These are phyloP conservation scores for Puccinia sorghi DNA, from an alignment of 1,284 basidiomycete genomes.

Conservation along the genomic window DNA sequence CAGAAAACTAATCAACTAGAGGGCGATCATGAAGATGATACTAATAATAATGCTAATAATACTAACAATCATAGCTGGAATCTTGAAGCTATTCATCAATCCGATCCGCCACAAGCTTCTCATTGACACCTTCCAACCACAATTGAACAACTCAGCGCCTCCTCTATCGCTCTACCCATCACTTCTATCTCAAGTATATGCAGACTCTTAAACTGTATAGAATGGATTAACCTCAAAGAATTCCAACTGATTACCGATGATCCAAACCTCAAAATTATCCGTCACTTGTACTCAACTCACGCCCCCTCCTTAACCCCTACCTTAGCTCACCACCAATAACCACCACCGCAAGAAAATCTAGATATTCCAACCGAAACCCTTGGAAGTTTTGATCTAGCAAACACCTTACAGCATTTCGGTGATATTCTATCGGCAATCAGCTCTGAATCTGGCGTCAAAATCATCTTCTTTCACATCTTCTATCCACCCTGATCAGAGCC, in stretches of 20 bases:
- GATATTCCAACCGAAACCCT: not conserved
- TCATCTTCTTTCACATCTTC: slow-evolving; percentile 44
- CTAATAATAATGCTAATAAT: too few species aligned
- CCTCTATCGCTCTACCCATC: slow-evolving; percentile 45
- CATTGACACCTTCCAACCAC: slow-evolving; percentile 24
- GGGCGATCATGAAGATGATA: not conserved
- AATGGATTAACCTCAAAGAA: slow-evolving; percentile 48
- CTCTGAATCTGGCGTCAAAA: slow-evolving; percentile 34
- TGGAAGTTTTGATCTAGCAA: slow-evolving; percentile 41
- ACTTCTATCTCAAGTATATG: slow-evolving; percentile 48
- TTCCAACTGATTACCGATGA: slow-evolving; percentile 9
- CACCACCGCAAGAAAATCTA: too few species aligned
- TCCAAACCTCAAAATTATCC: slow-evolving; percentile 9
- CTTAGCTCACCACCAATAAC: not conserved
- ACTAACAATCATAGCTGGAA: too few species aligned
- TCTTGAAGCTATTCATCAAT: not conserved
- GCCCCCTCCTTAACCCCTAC: not conserved
- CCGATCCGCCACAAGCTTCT: not conserved
- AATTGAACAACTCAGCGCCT: slow-evolving; percentile 46
- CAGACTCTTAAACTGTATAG: slow-evolving; percentile 39
- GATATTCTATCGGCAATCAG: slow-evolving; percentile 45
- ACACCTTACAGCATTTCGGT: slow-evolving; percentile 42
- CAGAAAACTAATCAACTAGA: not conserved
- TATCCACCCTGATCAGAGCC: slow-evolving; percentile 27
- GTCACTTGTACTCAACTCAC: slow-evolving; percentile 7